These are phyloP conservation scores for Multifurca ochricompacta DNA, from an alignment of 768 basidiomycete genomes.

Conservation along the genomic window DNA sequence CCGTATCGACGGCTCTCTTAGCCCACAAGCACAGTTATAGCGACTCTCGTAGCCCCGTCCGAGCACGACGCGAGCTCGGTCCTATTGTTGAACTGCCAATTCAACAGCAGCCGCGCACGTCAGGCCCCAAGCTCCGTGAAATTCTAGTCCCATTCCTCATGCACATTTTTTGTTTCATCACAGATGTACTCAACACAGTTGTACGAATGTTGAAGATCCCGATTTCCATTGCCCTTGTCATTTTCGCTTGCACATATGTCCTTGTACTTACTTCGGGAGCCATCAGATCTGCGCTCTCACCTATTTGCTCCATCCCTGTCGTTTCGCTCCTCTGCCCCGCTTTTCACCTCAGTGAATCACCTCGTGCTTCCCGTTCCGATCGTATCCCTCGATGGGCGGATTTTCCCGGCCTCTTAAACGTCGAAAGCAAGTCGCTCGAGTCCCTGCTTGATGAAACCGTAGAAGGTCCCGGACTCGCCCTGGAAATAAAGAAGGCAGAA, in stretches of 20 bases:
- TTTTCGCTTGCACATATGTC: conserved; percentile 44
- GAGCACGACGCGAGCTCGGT: not conserved
- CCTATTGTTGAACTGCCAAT: not conserved
- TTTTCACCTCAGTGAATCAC: conserved; percentile 13
- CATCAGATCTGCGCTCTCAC: conserved; percentile 42
- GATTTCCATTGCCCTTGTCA: conserved; percentile 43
- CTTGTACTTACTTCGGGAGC: conserved; percentile 34
- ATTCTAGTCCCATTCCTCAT: not conserved
- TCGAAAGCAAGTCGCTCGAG: conserved; percentile 56
- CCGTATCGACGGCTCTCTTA: not conserved
- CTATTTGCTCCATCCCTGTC: conserved; percentile 56
- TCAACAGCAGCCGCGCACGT: not conserved
- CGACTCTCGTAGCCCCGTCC: not conserved
- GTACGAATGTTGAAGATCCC: conserved; percentile 48
- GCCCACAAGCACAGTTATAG: not conserved
- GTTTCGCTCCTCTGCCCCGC: conserved; percentile 40
- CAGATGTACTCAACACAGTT: conserved; percentile 42
- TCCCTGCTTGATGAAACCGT: conserved; percentile 52
- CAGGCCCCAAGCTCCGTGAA: not conserved
- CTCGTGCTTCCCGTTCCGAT: not conserved
- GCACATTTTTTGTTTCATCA: conserved; percentile 29
- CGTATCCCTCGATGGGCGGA: conserved; percentile 41
- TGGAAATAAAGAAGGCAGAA: conserved; percentile 69
- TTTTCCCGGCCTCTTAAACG: conserved; percentile 51
- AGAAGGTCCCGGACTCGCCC: conserved; percentile 50